Conservation (phyloP, 1,284 basidiomycete genomes). For the Ustilago crameri region DNA sequence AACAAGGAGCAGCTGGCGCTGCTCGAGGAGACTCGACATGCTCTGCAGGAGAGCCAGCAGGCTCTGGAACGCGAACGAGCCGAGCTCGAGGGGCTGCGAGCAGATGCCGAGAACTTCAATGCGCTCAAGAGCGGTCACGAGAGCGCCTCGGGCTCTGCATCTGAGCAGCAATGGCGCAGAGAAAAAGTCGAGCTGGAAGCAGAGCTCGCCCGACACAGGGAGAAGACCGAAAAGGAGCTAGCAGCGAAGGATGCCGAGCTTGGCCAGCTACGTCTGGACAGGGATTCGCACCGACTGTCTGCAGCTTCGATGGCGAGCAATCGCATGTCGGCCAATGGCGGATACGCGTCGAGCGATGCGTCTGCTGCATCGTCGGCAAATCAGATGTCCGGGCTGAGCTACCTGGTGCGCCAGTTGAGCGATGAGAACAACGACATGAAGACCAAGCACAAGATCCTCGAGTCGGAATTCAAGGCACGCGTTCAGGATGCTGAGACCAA, state of each 20-base stretch:
- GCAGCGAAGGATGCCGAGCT: slow-evolving; percentile 51
- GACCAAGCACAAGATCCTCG: slow-evolving; percentile 77
- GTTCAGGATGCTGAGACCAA: slow-evolving; percentile 79
- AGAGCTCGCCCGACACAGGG: slow-evolving; percentile 69
- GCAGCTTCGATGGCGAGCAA: slow-evolving; percentile 39
- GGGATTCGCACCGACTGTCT: slow-evolving; percentile 55
- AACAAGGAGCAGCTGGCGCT: slow-evolving; percentile 23
- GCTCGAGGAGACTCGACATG: slow-evolving; percentile 75
- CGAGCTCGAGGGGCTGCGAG: slow-evolving; percentile 85
- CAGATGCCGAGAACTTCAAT: slow-evolving; percentile 71
- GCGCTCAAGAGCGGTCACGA: slow-evolving; percentile 41
- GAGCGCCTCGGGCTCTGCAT: slow-evolving; percentile 19
- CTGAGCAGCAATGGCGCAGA: slow-evolving; percentile 47
- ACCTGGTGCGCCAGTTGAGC: slow-evolving; percentile 84
- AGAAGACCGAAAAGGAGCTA: slow-evolving; percentile 70
- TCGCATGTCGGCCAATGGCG: slow-evolving; percentile 67
- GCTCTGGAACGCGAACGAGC: slow-evolving; percentile 90
- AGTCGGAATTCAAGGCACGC: slow-evolving; percentile 75
- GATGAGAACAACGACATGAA: slow-evolving; percentile 78
- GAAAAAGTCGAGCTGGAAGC: slow-evolving; percentile 45
- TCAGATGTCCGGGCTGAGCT: slow-evolving; percentile 75
- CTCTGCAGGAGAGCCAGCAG: slow-evolving; percentile 84
- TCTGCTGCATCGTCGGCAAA: slow-evolving; percentile 74
- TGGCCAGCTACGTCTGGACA: slow-evolving; percentile 34
- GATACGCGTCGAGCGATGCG: slow-evolving; percentile 71